Evolutionary conservation across 345 rosid species (phyloP), one percentile per base, ranked within the genome.

Genomic region (Conringia planisiliqua): DNA sequence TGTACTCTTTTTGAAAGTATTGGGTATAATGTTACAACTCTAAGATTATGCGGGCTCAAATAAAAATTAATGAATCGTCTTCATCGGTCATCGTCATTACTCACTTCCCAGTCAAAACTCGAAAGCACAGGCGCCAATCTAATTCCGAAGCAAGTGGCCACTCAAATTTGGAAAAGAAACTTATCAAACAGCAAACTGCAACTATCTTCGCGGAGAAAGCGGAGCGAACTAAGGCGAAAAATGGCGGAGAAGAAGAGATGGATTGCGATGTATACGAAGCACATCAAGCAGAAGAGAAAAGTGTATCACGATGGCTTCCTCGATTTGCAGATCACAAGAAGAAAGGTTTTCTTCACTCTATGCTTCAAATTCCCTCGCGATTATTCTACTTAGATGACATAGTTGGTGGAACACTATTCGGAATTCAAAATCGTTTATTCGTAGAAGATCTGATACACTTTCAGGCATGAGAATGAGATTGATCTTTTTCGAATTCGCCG

Each of bases 211-310:
- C 33, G 16, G 33, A 64, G 36, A 24, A 38, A 40, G 32, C 7
- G 12, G 26, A 18, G 40, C 8, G 22, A 18, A 6, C 4, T 33
- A 22, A 48, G 50, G 58, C 13, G 16, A 64, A 64, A 65, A 50
- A 84, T 85, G 87, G 82, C 61, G 75, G 71, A 69, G 79, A 78
- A 70, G 85, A 76, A 78, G 86, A 82, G 89, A 79, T 91, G 96
- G 97, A 78, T 69, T 52, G 91, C 87, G 40, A 82, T 91, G 78
- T 94, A 85, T 82, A 90, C 98, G 67, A 90, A 90, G 83, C 93
- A 94, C 76, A 38, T 91, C 39, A 88, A 85, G 71, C 90, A 90
- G 82, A 91, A 88, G 85, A 77, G 96, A 54, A 91, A 94, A 76
- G 83, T 85, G 61, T 94, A 85, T 50, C 89, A 87, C 68, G 96